A percentile compares a stretch with the other conserved stretches of the same genome.
phyloP scores from a whole-genome alignment of 2,329 filamentous ascomycete species.

The Nannizziopsis barbatae region DNA sequence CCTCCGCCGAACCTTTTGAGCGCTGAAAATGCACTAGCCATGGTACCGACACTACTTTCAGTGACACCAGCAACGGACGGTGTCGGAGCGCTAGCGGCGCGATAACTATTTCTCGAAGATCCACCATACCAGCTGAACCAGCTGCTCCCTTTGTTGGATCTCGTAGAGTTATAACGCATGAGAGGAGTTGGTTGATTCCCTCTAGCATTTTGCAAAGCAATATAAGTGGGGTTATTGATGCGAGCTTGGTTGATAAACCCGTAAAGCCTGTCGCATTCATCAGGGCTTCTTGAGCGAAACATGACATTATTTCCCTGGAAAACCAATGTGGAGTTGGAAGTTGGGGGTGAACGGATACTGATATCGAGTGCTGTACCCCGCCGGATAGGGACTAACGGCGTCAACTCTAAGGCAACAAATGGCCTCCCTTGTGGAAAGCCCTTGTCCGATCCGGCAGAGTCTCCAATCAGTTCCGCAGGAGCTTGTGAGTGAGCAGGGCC shows the following conservation, averaged over 20 bases:
- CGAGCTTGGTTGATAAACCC: constrained; percentile 76
- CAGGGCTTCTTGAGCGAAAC: constrained; percentile 66
- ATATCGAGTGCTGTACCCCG: constrained; percentile 89
- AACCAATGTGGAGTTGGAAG: constrained; percentile 57
- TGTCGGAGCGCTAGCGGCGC: constrained; percentile 45
- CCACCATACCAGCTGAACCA: constrained; percentile 42
- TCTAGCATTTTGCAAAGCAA: constrained; percentile 63
- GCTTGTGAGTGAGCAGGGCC: constrained; percentile 28
- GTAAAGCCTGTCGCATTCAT: constrained; percentile 75
- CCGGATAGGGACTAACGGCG: constrained; percentile 77
- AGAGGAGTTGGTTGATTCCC: constrained; percentile 43
- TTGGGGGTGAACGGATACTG: constrained; percentile 79
- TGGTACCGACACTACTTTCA: constrained; percentile 62
- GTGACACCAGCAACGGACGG: constrained; percentile 51
- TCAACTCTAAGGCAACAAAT: constrained; percentile 67
- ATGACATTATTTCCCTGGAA: constrained; percentile 65
- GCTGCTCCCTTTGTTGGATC: constrained; percentile 30
- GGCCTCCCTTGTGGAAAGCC: constrained; percentile 30
- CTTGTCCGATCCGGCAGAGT: constrained; percentile 11
- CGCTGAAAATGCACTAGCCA: constrained; percentile 66
- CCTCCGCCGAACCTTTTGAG: constrained; percentile 64
- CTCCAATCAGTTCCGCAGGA: constrained; percentile 17
- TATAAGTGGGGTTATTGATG: constrained; percentile 86
- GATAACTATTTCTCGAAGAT: constrained; percentile 42
- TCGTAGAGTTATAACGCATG: constrained; percentile 40